These are phyloP conservation scores for Yarrowia deformans DNA, from an alignment of 805 yeast genomes.

Conservation along the genomic window DNA sequence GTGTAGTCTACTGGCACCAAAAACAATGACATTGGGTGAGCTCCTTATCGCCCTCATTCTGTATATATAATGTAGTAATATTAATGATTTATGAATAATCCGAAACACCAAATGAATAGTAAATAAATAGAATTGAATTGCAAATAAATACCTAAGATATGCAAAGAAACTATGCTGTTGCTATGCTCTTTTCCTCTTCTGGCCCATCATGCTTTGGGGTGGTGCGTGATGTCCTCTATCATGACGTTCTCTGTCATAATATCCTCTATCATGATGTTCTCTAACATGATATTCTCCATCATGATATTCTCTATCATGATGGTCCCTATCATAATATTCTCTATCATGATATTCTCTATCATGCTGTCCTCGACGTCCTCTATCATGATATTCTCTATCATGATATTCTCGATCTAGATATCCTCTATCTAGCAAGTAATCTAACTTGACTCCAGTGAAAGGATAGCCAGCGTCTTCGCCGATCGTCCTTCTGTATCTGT, in stretches of 20 bases:
- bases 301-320: no score
- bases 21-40: no score
- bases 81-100: constrained; percentile 2
- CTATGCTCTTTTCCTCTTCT: background rate
- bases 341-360: background rate
- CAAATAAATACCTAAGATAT: background rate
- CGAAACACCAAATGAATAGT: background rate
- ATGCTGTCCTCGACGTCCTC: no score
- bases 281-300: no score
- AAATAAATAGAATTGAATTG: background rate
- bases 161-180: background rate
- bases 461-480: background rate
- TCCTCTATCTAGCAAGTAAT: background rate
- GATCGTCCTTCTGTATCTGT: background rate
- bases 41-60: no score
- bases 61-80: constrained; percentile 5
- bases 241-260: no score
- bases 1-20: background rate
- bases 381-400: no score
- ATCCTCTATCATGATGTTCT: background rate
- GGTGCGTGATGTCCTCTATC: background rate
- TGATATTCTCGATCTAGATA: no score
- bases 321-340: no score
- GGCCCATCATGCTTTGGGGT: background rate
- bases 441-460: background rate